Conservation (phyloP, 306 rosid species). For the Trifolium dubium region DNA sequence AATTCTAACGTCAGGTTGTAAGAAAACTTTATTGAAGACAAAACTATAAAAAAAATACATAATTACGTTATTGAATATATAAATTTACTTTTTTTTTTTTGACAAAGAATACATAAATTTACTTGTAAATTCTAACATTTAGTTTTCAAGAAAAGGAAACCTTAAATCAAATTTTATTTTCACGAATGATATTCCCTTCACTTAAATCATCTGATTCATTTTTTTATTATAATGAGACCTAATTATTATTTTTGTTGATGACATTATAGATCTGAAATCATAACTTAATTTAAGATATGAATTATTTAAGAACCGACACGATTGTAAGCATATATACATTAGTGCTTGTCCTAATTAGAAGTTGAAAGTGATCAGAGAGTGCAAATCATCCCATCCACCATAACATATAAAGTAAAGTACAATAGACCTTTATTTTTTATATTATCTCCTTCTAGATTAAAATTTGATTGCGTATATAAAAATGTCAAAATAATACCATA, state of each 20-base stretch:
- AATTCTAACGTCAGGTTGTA: no score
- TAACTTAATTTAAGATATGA: not conserved
- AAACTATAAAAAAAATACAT: no score
- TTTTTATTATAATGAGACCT: no score
- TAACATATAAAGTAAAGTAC: constrained; percentile 14
- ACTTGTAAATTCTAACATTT: no score
- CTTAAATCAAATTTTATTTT: no score
- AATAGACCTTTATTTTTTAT: constrained; percentile 25
- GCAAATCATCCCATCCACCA: not conserved
- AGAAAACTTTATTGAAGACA: no score
- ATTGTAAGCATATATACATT: not conserved
- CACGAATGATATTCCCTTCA: no score
- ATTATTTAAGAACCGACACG: not conserved
- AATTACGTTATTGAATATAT: no score
- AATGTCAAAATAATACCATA: constrained; percentile 29
- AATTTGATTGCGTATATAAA: constrained; percentile 24
- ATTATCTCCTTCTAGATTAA: constrained; percentile 20
- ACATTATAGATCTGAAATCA: not conserved
- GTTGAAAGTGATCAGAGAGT: not conserved
- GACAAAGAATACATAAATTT: no score
- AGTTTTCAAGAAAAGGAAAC: no score
- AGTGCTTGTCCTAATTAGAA: not conserved
- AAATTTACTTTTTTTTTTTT: no score
- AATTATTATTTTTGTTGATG: not conserved
- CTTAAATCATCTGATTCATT: no score